Conservation (phyloP, 805 yeast genomes). For the Metschnikowia shivogae region DNA sequence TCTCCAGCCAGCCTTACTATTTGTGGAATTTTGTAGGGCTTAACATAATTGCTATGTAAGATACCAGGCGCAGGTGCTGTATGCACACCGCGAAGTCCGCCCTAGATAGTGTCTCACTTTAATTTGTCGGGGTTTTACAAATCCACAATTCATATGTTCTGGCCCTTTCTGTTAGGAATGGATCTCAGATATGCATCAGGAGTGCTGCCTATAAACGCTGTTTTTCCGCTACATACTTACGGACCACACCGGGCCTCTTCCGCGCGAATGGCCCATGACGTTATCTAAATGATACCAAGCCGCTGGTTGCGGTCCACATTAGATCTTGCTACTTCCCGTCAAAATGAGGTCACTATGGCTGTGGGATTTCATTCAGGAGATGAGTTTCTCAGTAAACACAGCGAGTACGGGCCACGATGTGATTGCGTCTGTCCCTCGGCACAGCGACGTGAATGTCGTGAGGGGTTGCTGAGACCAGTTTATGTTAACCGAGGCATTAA, state of each 20-base stretch:
- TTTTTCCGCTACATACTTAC: neutral
- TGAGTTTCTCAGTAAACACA: too few relatives aligned
- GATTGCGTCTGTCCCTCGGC: too few relatives aligned
- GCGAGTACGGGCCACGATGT: too few relatives aligned
- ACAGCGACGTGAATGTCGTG: too few relatives aligned
- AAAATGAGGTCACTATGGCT: neutral
- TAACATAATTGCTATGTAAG: conserved; percentile 1
- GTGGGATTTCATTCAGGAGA: too few relatives aligned
- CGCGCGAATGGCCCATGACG: neutral
- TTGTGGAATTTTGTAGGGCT: neutral
- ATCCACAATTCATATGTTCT: too few relatives aligned
- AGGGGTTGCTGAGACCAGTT: too few relatives aligned
- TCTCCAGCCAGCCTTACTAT: too few relatives aligned
- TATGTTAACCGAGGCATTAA: conserved; percentile 1
- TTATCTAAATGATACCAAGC: neutral
- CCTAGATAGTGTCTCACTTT: neutral
- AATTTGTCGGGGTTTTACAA: too few relatives aligned
- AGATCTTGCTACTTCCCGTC: neutral
- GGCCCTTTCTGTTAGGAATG: too few relatives aligned
- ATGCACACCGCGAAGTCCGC: conserved; percentile 1
- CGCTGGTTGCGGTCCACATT: neutral
- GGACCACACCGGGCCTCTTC: neutral
- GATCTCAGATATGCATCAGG: too few relatives aligned
- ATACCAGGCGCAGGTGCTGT: neutral
- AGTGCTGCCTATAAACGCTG: too few relatives aligned